Percentiles rank a stretch among this genome's conserved stretches.
phyloP scores from a whole-genome alignment of 495 filamentous ascomycete species.

The Talaromyces proteolyticus region DNA sequence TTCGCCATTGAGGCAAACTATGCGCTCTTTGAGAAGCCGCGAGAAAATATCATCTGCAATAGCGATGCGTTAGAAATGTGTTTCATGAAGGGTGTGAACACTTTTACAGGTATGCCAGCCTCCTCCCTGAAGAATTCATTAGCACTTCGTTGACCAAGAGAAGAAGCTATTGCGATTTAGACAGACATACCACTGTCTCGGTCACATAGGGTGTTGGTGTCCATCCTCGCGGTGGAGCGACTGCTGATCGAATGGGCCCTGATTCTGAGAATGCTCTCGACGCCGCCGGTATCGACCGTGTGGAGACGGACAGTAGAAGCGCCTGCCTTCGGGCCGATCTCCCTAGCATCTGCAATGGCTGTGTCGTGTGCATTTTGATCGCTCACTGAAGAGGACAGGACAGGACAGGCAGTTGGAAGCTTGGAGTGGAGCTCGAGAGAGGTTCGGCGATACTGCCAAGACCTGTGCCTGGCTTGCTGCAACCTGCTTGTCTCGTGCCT shows the following conservation, averaged over 20 bases:
- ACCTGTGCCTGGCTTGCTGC: neutral
- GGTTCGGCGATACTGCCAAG: neutral
- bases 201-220: slow-evolving; percentile 71
- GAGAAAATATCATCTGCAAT: slow-evolving; percentile 76
- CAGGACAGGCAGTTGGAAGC: neutral
- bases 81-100: neutral
- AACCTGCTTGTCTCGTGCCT: neutral
- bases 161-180: neutral
- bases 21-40: slow-evolving; percentile 81
- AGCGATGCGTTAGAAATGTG: neutral
- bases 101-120: slow-evolving; percentile 84
- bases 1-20: slow-evolving; percentile 88
- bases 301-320: slow-evolving; percentile 1
- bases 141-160: slow-evolving; percentile 13
- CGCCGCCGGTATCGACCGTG: slow-evolving; percentile 20
- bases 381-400: neutral
- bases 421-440: neutral
- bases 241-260: slow-evolving; percentile 11
- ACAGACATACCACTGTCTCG: slow-evolving; percentile 67
- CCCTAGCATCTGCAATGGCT: neutral
- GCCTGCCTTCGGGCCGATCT: neutral
- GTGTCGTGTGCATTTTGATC: slow-evolving; percentile 2
- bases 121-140: slow-evolving; percentile 59
- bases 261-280: slow-evolving; percentile 9
- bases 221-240: slow-evolving; percentile 41